phyloP scores from a whole-genome alignment of 768 basidiomycete genomes.

The Trametes meyenii region DNA sequence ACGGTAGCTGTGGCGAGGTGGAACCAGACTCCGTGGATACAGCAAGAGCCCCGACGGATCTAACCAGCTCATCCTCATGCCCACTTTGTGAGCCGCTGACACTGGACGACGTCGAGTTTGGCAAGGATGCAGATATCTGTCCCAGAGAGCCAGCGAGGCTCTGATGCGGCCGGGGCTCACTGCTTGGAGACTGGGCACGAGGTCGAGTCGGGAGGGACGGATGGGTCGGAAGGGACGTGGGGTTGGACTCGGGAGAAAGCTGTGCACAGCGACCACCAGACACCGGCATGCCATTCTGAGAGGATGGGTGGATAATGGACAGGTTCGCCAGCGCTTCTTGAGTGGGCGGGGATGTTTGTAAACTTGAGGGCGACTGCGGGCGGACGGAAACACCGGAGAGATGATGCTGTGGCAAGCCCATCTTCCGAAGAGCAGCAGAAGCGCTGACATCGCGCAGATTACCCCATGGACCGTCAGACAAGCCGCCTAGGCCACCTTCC shows the following conservation, averaged over 20 bases:
- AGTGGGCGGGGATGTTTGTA: conserved; percentile 30
- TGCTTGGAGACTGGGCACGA: conserved; percentile 32
- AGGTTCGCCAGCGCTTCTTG: conserved; percentile 24
- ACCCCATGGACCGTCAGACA: conserved; percentile 30
- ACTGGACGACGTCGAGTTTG: conserved; percentile 46
- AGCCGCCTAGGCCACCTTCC: conserved; percentile 29
- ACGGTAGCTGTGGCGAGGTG: conserved; percentile 75
- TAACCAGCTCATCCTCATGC: conserved; percentile 39
- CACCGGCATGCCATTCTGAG: conserved; percentile 26
- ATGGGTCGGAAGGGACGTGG: conserved; percentile 30
- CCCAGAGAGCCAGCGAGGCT: conserved; percentile 1
- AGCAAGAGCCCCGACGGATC: conserved; percentile 44
- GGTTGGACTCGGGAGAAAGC: conserved; percentile 34
- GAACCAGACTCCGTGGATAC: conserved; percentile 57
- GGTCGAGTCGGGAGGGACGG: conserved; percentile 34
- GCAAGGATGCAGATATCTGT: conserved; percentile 34
- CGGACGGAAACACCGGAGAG: conserved; percentile 28
- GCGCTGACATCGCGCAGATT: conserved; percentile 32
- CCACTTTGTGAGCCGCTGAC: conserved; percentile 42
- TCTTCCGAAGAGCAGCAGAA: conserved; percentile 32
- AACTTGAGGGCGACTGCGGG: conserved; percentile 26
- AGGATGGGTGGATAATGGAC: conserved; percentile 8
- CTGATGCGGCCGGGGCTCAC: conserved; percentile 23
- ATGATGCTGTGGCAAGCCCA: conserved; percentile 28
- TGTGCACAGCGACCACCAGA: conserved; percentile 27